Conservation (phyloP, 2,329 filamentous ascomycete genomes). For the Venturia pyrina region DNA sequence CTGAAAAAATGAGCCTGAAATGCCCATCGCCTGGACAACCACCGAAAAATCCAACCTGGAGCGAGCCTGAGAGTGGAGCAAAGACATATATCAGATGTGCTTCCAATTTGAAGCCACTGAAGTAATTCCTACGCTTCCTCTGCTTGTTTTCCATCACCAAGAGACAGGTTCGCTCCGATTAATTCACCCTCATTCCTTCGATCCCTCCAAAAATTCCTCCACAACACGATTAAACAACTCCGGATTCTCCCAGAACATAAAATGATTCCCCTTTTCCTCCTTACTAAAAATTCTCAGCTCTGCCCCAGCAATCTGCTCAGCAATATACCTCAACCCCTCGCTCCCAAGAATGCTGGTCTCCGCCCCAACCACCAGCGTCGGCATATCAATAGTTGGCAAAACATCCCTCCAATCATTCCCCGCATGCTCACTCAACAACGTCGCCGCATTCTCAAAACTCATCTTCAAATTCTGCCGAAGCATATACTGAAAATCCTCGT, state of each 20-base stretch:
- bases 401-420: slow-evolving; percentile 23
- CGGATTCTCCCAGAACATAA: slow-evolving; percentile 27
- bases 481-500: slow-evolving; percentile 20
- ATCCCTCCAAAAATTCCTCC: slow-evolving; percentile 20
- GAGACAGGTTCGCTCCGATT: not conserved
- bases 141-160: not conserved
- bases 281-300: slow-evolving; percentile 19
- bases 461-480: slow-evolving; percentile 20
- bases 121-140: too few species aligned
- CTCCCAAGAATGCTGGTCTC: slow-evolving; percentile 17
- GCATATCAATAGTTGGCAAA: slow-evolving; percentile 16
- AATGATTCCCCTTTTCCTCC: slow-evolving; percentile 26
- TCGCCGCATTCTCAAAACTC: slow-evolving; percentile 15
- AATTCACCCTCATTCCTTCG: not conserved
- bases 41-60: too few species aligned
- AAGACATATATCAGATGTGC: too few species aligned
- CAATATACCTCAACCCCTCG: slow-evolving; percentile 14
- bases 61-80: too few species aligned
- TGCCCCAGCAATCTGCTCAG: slow-evolving; percentile 20
- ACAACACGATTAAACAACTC: slow-evolving; percentile 24
- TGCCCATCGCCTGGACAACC: too few species aligned
- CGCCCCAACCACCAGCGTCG: slow-evolving; percentile 21
- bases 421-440: slow-evolving; percentile 21
- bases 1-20: too few species aligned
- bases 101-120: too few species aligned